Evolutionary conservation across 1,284 basidiomycete genomes (phyloP), one percentile per base, ranked within the genome.

Genomic region (Ceratobasidium theobromae): DNA sequence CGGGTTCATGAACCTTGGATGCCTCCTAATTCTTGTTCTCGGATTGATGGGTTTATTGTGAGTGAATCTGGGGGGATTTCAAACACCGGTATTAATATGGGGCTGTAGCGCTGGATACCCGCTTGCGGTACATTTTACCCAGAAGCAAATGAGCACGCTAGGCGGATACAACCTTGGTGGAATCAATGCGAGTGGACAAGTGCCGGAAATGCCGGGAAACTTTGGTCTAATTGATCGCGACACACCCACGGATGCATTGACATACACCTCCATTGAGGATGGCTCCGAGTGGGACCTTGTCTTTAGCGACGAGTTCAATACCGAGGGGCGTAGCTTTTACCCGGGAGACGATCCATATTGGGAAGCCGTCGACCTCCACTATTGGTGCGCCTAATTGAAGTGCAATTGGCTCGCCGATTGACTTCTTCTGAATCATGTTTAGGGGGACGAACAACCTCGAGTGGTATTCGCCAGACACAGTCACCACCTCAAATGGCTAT

Each of bases 381-480:
- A 89, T 73, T 90, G 88, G 88, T 82, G 78, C 60, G 65, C 38
- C 30, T 14, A 25, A 14, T 28, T 64, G 18, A 9, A 33, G 25
- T 45, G n/a, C n/a, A n/a, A n/a, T 21, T 11, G 16, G 16, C 46
- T 69, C 35, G n/a, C 16, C 23, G 8, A 45, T 46, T 9, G n/a
- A 40, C 1, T 23, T 1, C 18, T 67, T 6, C 18, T 35, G 30
- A 52, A 3, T 1, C 18, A 32, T 43, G 9, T 43, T 5, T 32
- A 69, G 68, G 68, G 53, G 53, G 52, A 69, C 68, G 8, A 65
- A 65, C 35, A 65, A 69, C 74, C 71, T 86, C 70, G 84, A 89
- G 72, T 88, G 86, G 86, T 88, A 82, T 76, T 88, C 93, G 72
- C 95, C 95, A 0, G 83, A 80, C 12, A 87, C 89, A 2, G 79